Evolutionary conservation across 2,329 filamentous ascomycete species (phyloP).

Genomic region (Cadophora malorum): DNA sequence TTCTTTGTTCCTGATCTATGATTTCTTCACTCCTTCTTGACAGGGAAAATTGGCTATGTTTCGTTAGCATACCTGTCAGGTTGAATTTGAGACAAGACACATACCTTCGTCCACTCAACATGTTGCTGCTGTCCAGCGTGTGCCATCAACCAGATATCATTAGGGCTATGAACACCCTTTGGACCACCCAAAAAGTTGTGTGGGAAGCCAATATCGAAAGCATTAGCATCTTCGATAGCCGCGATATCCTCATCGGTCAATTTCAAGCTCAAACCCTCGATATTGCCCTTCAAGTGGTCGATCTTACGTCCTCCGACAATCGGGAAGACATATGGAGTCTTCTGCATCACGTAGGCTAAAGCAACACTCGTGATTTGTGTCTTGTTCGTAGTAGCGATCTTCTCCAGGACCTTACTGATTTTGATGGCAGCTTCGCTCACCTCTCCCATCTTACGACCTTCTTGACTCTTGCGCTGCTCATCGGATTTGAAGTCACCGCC

Average conservation of each 20-base stretch:
- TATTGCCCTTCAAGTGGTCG: constrained; percentile 73
- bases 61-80: constrained; percentile 12
- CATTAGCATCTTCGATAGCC: constrained; percentile 66
- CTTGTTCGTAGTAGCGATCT: constrained; percentile 63
- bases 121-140: constrained; percentile 59
- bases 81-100: background rate
- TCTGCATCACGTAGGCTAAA: constrained; percentile 76
- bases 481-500: constrained; percentile 57
- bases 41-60: constrained; percentile 25
- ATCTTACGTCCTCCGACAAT: constrained; percentile 74
- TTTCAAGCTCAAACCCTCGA: constrained; percentile 67
- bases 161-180: constrained; percentile 47
- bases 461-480: constrained; percentile 53
- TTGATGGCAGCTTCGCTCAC: constrained; percentile 57
- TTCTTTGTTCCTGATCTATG: background rate
- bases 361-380: constrained; percentile 67
- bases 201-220: constrained; percentile 73
- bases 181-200: constrained; percentile 61
- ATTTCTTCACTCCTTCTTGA: constrained; percentile 23
- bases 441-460: constrained; percentile 42
- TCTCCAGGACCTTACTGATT: constrained; percentile 62
- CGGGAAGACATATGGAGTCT: constrained; percentile 75
- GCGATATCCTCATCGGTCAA: constrained; percentile 67
- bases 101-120: constrained; percentile 47
- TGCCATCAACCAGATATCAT: constrained; percentile 41